phyloP scores from a whole-genome alignment of 1,284 basidiomycete species.

The Ceratobasidium sp. region DNA sequence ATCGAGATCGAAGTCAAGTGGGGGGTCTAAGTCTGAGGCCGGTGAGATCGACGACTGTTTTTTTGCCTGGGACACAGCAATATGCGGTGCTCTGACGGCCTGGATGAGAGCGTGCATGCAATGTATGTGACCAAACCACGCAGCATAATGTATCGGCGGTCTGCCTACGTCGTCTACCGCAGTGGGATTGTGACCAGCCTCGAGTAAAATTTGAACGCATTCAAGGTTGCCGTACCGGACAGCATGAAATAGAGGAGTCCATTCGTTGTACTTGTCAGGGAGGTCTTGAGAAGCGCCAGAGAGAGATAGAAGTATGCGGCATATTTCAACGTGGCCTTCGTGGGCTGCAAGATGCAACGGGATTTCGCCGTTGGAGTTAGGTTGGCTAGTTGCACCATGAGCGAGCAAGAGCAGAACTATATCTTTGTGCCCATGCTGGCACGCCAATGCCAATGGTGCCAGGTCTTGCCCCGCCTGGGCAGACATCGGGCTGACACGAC shows the following conservation, averaged over 20 bases:
- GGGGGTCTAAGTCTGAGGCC: conserved; percentile 54
- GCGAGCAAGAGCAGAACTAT: conserved; percentile 85
- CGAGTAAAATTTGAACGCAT: conserved; percentile 84
- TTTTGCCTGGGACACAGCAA: conserved; percentile 6
- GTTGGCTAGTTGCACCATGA: conserved; percentile 81
- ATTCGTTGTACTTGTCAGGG: conserved; percentile 96
- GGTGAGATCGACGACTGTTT: conserved; percentile 49
- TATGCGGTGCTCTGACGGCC: conserved; percentile 54
- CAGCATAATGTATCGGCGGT: conserved; percentile 93
- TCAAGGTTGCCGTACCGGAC: conserved; percentile 87
- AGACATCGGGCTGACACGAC: conserved; percentile 64
- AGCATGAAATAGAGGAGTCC: conserved; percentile 98
- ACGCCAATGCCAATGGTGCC: conserved; percentile 91
- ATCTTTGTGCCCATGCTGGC: conserved; percentile 89
- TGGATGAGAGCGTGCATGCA: conserved; percentile 82
- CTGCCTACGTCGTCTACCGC: conserved; percentile 89
- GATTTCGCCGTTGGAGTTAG: conserved; percentile 95
- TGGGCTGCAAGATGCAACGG: conserved; percentile 99
- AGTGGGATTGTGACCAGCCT: conserved; percentile 82
- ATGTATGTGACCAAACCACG: conserved; percentile 94
- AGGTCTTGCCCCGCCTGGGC: conserved; percentile 75
- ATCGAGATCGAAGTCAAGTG: conserved; percentile 71
- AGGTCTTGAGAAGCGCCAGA: conserved; percentile 85
- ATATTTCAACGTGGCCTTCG: conserved; percentile 90
- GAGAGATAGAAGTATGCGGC: conserved; percentile 80